Conservation (phyloP, 768 basidiomycete genomes). For the Russula compacta region DNA sequence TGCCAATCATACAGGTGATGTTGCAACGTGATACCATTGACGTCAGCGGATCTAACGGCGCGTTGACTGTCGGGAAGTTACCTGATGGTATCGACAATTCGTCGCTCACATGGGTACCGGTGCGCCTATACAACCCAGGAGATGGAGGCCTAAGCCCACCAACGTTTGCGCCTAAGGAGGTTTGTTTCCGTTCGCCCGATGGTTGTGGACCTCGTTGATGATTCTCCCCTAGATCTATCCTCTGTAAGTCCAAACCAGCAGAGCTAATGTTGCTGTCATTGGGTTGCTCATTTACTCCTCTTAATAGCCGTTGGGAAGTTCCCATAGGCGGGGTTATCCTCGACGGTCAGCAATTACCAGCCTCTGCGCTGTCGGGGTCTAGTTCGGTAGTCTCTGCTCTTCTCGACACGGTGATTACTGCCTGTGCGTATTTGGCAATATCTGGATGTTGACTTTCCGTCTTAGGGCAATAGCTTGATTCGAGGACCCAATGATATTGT, state of each 20-base stretch:
- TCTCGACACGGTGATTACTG: slow-evolving; percentile 52
- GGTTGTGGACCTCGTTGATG: slow-evolving; percentile 5
- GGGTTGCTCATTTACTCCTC: background rate
- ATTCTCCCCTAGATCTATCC: slow-evolving; percentile 20
- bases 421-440: background rate
- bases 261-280: background rate
- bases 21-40: slow-evolving; percentile 65
- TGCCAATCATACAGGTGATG: slow-evolving; percentile 22
- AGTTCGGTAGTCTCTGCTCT: slow-evolving; percentile 34
- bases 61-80: slow-evolving; percentile 56
- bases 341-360: slow-evolving; percentile 51
- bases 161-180: slow-evolving; percentile 50
- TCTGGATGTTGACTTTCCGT: background rate
- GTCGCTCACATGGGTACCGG: slow-evolving; percentile 55
- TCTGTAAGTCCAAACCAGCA: background rate
- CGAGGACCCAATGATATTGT: slow-evolving; percentile 43
- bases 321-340: slow-evolving; percentile 62
- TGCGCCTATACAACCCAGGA: slow-evolving; percentile 43
- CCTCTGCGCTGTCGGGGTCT: slow-evolving; percentile 40
- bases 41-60: slow-evolving; percentile 57
- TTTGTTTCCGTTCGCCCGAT: slow-evolving; percentile 21
- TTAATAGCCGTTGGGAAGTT: slow-evolving; percentile 49
- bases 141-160: slow-evolving; percentile 51
- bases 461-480: slow-evolving; percentile 65
- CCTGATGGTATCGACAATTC: slow-evolving; percentile 42